Base-by-base conservation (phyloP, 352 stramenopile species). In the Hyaloperonospora arabidopsidis region DNA sequence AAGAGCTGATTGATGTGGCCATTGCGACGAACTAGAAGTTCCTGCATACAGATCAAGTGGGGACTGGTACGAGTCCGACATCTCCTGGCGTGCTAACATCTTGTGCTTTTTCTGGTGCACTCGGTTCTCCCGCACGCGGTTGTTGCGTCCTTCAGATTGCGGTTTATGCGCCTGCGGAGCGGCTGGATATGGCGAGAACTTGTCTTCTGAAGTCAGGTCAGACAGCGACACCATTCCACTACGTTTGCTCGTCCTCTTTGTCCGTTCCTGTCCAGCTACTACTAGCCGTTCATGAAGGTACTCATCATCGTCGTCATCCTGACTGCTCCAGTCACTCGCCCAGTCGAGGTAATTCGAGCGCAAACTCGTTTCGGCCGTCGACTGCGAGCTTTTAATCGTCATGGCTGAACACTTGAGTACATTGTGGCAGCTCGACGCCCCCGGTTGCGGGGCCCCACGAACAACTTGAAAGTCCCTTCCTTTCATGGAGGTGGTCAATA, bases 61-160 rank as follows among this genome's bases (percentile, higher is more conserved):
- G 4, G 60, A 68, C 49, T 66, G 56, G 46, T 66, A 56, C 7
- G 36, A 46, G 38, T 57, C 44, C 2, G 48, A 41, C 35, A 18
- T 15, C 12, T 46, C 28, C 13, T 58, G 41, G 15, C 44, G 52
- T 8, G 32, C 38, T 2, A 54, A 57, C 23, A 21, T 18, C 12
- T 21, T 41, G 14, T 23, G 63, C 39, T 61, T 61, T 28, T n/a
- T n/a, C n/a, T 54, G 36, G 12, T 68, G 46, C 44, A 49, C 57
- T 4, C 64, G 59, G 28, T 72, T 68, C 36, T 72, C 59, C 23
- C 56, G 59, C 5, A 66, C 59, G 7, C 52, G 59, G 44, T 59
- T 64, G 60, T 72, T 69, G 34, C 64, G 65, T 55, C 65, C 61
- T 65, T 72, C 60, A 12, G 57, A 58, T 49, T 72, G 65, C n/a